Conservation (phyloP, 257 asterid genomes). For the Cynanchum wilfordii region DNA sequence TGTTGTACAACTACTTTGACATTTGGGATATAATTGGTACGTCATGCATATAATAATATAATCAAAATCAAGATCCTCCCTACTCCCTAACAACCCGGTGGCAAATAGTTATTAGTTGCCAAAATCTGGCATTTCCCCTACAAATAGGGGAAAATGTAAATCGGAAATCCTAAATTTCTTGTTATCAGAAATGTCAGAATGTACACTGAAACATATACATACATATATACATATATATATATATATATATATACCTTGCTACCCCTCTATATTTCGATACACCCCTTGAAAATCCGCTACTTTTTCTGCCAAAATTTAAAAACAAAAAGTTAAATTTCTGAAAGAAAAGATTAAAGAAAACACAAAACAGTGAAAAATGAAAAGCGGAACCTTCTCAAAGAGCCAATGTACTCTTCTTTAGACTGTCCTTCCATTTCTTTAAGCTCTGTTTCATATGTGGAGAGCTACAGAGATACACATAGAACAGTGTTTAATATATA, state of each 20-base stretch:
- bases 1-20: neutral
- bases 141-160: neutral
- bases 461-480: slow-evolving; percentile 24
- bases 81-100: slow-evolving; percentile 9
- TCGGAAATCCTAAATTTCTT: no score
- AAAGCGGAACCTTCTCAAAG: slow-evolving; percentile 63
- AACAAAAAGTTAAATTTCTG: neutral
- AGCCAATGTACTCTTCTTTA: slow-evolving; percentile 86
- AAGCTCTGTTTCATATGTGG: slow-evolving; percentile 58
- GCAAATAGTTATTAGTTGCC: neutral
- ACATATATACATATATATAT: no score
- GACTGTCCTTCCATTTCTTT: slow-evolving; percentile 80
- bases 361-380: neutral
- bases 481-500: no score
- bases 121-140: neutral
- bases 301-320: slow-evolving; percentile 47
- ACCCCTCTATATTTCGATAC: slow-evolving; percentile 97
- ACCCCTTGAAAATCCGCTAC: slow-evolving; percentile 97
- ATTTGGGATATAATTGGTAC: slow-evolving; percentile 1
- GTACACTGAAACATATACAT: no score
- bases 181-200: no score
- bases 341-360: neutral
- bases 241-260: slow-evolving; percentile 51
- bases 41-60: neutral
- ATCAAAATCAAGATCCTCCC: neutral